phyloP scores from a whole-genome alignment of 768 basidiomycete species.

The Rhodotorula paludigena region DNA sequence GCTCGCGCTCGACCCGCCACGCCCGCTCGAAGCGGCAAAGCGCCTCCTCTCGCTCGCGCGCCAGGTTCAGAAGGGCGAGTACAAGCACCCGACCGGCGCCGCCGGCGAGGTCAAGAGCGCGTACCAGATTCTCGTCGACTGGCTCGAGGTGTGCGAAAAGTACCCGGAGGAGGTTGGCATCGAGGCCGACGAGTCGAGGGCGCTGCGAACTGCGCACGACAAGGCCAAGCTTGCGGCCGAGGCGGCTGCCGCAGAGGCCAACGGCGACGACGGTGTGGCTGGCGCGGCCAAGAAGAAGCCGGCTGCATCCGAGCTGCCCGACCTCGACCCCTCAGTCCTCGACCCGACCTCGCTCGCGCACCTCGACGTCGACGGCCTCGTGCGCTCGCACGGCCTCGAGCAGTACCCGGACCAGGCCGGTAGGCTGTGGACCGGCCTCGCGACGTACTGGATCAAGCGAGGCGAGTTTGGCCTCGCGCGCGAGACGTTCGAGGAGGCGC shows the following conservation, averaged over 20 bases:
- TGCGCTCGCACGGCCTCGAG: slow-evolving; percentile 75
- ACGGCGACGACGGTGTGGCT: slow-evolving; percentile 44
- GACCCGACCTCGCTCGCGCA: slow-evolving; percentile 66
- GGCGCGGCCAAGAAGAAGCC: slow-evolving; percentile 5
- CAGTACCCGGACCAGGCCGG: slow-evolving; percentile 97
- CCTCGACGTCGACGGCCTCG: slow-evolving; percentile 79
- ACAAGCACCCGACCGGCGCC: slow-evolving; percentile 56
- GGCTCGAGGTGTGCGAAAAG: slow-evolving; percentile 82
- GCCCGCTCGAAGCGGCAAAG: slow-evolving; percentile 90
- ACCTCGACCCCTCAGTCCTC: slow-evolving; percentile 55
- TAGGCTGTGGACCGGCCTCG: slow-evolving; percentile 88
- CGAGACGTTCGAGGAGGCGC: slow-evolving; percentile 75
- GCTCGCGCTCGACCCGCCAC: slow-evolving; percentile 53
- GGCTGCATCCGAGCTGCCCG: slow-evolving; percentile 47
- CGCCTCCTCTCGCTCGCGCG: slow-evolving; percentile 75
- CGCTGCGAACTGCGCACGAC: slow-evolving; percentile 51
- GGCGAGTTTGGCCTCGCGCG: slow-evolving; percentile 70
- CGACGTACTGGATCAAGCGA: slow-evolving; percentile 97
- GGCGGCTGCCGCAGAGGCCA: not conserved
- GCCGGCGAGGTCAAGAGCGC: slow-evolving; percentile 91
- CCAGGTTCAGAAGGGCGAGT: slow-evolving; percentile 43
- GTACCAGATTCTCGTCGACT: slow-evolving; percentile 87
- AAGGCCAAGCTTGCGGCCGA: not conserved
- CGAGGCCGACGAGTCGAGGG: slow-evolving; percentile 67
- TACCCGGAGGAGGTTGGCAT: slow-evolving; percentile 89